These are phyloP conservation scores for Cornus controversa DNA, from an alignment of 148 eudicot genomes.

Conservation along the genomic window DNA sequence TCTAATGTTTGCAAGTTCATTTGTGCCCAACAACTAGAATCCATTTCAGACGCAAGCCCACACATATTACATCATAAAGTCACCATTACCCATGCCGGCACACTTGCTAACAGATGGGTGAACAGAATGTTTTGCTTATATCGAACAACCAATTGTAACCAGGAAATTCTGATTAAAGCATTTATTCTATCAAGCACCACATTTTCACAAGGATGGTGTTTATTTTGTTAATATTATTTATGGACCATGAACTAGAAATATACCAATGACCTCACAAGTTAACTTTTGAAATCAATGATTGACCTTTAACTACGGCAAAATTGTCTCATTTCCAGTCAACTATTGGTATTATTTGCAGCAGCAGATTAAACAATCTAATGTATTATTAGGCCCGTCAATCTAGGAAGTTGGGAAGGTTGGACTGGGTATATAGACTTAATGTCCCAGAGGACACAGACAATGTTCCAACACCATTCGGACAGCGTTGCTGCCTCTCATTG, in stretches of 20 bases:
- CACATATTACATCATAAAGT: not conserved
- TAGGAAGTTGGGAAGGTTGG: not conserved
- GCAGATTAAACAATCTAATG: not conserved
- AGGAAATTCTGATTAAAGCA: not conserved
- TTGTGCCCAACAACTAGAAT: not conserved
- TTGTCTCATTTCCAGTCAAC: not conserved
- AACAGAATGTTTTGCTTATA: not conserved
- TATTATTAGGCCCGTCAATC: not conserved
- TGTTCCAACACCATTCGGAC: too few species aligned
- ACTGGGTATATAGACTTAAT: not conserved
- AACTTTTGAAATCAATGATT: not conserved
- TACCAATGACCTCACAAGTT: not conserved
- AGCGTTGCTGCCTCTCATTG: not conserved
- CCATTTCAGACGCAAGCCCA: constrained; percentile 1
- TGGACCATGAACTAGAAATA: not conserved
- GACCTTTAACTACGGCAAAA: not conserved
- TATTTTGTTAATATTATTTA: too few species aligned
- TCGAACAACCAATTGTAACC: not conserved
- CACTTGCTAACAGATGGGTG: not conserved
- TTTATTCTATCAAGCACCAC: too few species aligned
- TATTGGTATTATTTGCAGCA: not conserved
- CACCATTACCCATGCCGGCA: not conserved
- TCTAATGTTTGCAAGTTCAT: not conserved
- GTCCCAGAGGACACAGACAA: not conserved
- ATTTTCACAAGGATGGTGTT: too few species aligned